phyloP scores from a whole-genome alignment of 2,329 filamentous ascomycete genomes.

The Chaetothyriales sp. region DNA sequence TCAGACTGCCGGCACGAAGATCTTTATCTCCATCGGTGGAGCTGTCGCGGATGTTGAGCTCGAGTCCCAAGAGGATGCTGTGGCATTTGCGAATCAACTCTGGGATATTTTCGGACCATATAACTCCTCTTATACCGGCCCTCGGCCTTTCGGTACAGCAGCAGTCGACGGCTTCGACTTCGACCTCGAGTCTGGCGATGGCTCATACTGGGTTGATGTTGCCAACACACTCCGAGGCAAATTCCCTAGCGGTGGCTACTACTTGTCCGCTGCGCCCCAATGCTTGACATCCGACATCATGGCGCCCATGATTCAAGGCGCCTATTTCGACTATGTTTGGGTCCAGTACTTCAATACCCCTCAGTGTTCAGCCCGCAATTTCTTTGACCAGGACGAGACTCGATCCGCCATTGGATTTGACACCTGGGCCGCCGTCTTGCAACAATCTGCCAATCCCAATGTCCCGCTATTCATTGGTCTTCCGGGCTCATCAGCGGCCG shows the following conservation, averaged over 20 bases:
- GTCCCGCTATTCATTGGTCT: slow-evolving; percentile 44
- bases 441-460: slow-evolving; percentile 26
- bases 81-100: slow-evolving; percentile 45
- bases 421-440: slow-evolving; percentile 31
- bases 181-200: slow-evolving; percentile 50
- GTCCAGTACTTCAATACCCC: slow-evolving; percentile 44
- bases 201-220: slow-evolving; percentile 48
- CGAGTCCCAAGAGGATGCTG: slow-evolving; percentile 37
- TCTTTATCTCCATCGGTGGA: slow-evolving; percentile 59
- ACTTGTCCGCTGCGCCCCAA: slow-evolving; percentile 54
- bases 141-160: slow-evolving; percentile 50
- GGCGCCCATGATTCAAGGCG: slow-evolving; percentile 29
- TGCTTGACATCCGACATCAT: slow-evolving; percentile 51
- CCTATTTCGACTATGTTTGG: slow-evolving; percentile 41
- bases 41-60: slow-evolving; percentile 58
- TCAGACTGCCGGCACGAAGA: slow-evolving; percentile 54
- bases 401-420: slow-evolving; percentile 33
- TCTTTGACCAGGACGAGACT: slow-evolving; percentile 21
- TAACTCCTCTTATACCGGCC: slow-evolving; percentile 28
- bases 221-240: slow-evolving; percentile 48
- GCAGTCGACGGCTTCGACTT: slow-evolving; percentile 66
- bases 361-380: slow-evolving; percentile 36
- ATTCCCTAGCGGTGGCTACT: slow-evolving; percentile 33
- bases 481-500: slow-evolving; percentile 24
- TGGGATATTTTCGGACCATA: slow-evolving; percentile 59